Evolutionary conservation across 2,329 filamentous ascomycete genomes (phyloP).

Genomic region (Fusarium xyrophilum): DNA sequence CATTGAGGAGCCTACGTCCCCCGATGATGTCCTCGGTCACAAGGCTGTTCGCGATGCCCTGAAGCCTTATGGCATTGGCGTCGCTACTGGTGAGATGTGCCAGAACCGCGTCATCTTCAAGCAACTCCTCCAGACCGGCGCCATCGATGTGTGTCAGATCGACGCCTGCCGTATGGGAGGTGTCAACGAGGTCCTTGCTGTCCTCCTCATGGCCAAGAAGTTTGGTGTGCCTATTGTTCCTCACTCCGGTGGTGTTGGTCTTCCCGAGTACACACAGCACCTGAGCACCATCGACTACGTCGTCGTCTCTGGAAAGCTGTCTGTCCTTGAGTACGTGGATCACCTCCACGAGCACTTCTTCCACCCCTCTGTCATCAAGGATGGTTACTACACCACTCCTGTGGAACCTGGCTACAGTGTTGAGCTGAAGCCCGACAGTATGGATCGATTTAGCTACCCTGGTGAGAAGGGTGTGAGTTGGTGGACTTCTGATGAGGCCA

Average conservation of each 20-base stretch:
- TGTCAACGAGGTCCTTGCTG: conserved; percentile 91
- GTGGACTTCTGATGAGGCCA: conserved; percentile 86
- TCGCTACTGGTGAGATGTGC: conserved; percentile 94
- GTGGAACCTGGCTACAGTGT: conserved; percentile 86
- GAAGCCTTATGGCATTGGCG: conserved; percentile 75
- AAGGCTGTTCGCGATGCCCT: conserved; percentile 84
- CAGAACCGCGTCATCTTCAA: conserved; percentile 96
- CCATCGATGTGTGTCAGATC: conserved; percentile 88
- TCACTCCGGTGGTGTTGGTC: conserved; percentile 85
- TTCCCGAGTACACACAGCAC: conserved; percentile 95
- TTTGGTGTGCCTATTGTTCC: conserved; percentile 83
- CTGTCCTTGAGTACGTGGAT: conserved; percentile 89
- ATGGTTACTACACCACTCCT: conserved; percentile 88
- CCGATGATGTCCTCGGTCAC: conserved; percentile 89
- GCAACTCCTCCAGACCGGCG: conserved; percentile 80
- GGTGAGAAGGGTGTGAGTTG: conserved; percentile 80
- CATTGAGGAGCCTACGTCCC: conserved; percentile 92
- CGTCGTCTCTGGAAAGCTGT: conserved; percentile 79
- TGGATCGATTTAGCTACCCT: conserved; percentile 80
- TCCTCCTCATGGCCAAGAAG: conserved; percentile 84
- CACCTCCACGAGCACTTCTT: conserved; percentile 93
- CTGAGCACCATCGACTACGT: conserved; percentile 93
- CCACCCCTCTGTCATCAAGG: conserved; percentile 78
- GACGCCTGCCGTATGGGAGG: conserved; percentile 90
- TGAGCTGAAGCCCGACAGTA: conserved; percentile 89